Base-by-base conservation (phyloP, 148 eudicot species). In the Vaccinium myrtillus region DNA sequence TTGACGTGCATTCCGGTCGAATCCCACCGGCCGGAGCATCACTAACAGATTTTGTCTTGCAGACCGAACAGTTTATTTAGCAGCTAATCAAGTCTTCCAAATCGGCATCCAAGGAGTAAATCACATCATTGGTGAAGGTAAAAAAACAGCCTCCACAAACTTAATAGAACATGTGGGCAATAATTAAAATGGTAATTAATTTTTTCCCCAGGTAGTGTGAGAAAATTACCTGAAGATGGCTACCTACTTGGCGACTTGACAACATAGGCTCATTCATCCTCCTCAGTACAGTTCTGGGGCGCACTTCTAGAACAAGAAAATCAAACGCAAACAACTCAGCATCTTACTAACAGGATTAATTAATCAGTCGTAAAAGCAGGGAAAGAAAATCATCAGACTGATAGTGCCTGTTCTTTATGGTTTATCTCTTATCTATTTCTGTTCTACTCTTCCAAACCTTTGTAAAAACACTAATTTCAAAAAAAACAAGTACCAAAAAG, bases 211-310 rank as follows among this genome's bases (percentile, higher is more conserved):
- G 1, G 50, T 32, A 36, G 39, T 18, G n/a, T 16, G 15, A 3
- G 9, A 80, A 36, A 63, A 21, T 63, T 58, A 85, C 87, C 87
- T 85, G 87, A 48, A 81, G 56, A 54, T 81, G 84, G 71, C 84
- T 85, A n/a, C 84, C 76, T 18, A 81, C 54, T 4, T 85, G 84
- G 63, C 80, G 23, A 25, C 23, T 54, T 6, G 84, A 59, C 75
- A 85, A 67, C 7, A 13, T 25, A 30, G 81, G 77, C 79, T 43
- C 81, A 51, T 81, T 75, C 87, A 81, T 81, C 30, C 50, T 63
- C 54, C 12, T 75, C 74, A 75, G 55, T n/a, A 75, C n/a, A 32
- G 43, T 13, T 27, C 63, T 81, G 30, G 84, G 81, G 21, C 23
- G 63, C 77, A 81, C 77, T 75, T 51, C 87, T 85, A 80, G 11